Conservation (phyloP, 148 eudicot genomes). For the Fagopyrum tataricum region DNA sequence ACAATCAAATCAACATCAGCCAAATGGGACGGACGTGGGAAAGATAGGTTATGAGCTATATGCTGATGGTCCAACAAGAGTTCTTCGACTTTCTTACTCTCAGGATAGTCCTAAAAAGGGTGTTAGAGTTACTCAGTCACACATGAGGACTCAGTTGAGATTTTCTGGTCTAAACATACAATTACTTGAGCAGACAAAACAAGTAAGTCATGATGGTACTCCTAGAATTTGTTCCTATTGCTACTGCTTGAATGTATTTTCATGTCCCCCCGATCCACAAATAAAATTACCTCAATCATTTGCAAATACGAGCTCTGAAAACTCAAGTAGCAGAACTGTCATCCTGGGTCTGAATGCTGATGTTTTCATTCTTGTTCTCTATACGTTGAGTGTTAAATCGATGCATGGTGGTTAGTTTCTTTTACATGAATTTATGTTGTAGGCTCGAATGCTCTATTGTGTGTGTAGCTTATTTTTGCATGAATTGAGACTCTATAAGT, state of each 20-base stretch:
- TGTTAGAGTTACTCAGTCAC: constrained; percentile 28
- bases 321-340: not conserved
- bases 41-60: constrained; percentile 76
- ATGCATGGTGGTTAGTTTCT: not conserved
- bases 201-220: constrained; percentile 34
- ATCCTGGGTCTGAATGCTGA: not conserved
- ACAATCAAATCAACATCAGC: constrained; percentile 26
- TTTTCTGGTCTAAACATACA: constrained; percentile 55
- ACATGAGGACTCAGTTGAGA: constrained; percentile 57
- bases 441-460: not conserved
- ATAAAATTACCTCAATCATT: not conserved
- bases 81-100: constrained; percentile 65
- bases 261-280: not conserved
- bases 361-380: not conserved
- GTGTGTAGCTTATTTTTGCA: not conserved
- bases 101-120: constrained; percentile 40
- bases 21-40: constrained; percentile 35
- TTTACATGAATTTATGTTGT: not conserved
- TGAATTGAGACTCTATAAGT: not conserved
- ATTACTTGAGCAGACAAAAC: constrained; percentile 50
- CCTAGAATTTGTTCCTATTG: not conserved
- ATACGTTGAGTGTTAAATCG: not conserved
- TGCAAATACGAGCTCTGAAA: not conserved
- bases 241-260: not conserved
- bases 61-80: constrained; percentile 88